Evolutionary conservation across 768 basidiomycete genomes (phyloP).

Genomic region (Gelatoporia subvermispora): DNA sequence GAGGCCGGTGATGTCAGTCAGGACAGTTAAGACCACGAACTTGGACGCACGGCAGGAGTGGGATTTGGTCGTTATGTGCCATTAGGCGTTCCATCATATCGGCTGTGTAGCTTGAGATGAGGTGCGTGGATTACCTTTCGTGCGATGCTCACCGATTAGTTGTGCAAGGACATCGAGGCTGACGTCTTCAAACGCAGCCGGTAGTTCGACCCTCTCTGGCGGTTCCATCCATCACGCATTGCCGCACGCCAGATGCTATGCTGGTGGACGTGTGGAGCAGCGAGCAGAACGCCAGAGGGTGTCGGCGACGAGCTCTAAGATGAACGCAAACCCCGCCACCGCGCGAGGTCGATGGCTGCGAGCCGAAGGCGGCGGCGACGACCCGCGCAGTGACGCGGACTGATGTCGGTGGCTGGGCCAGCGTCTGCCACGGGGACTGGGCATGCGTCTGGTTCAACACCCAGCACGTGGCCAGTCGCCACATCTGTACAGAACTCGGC

Average conservation of each 20-base stretch:
- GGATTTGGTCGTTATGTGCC: slow-evolving; percentile 93
- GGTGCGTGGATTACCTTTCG: slow-evolving; percentile 14
- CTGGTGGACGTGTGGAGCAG: slow-evolving; percentile 10
- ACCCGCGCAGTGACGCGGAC: too few relatives aligned
- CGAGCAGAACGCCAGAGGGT: not conserved
- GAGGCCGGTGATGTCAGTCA: slow-evolving; percentile 14
- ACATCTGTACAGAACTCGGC: slow-evolving; percentile 52
- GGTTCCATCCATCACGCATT: slow-evolving; percentile 90
- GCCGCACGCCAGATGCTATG: slow-evolving; percentile 34
- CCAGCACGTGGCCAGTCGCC: slow-evolving; percentile 15
- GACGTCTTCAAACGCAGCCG: slow-evolving; percentile 79
- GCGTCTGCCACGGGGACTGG: not conserved
- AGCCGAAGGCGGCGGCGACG: too few relatives aligned
- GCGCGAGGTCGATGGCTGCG: too few relatives aligned
- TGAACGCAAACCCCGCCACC: too few relatives aligned
- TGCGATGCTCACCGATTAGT: slow-evolving; percentile 66
- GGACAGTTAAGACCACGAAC: slow-evolving; percentile 14
- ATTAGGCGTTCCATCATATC: slow-evolving; percentile 97
- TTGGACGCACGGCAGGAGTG: slow-evolving; percentile 66
- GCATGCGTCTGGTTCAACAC: slow-evolving; percentile 3
- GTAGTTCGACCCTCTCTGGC: slow-evolving; percentile 71
- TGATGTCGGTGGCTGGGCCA: too few relatives aligned
- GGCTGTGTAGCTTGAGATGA: slow-evolving; percentile 61
- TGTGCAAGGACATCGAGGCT: slow-evolving; percentile 78
- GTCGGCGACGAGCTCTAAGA: too few relatives aligned